Base-by-base conservation (phyloP, 2,329 filamentous ascomycete genomes). In the Beauveria varroae region DNA sequence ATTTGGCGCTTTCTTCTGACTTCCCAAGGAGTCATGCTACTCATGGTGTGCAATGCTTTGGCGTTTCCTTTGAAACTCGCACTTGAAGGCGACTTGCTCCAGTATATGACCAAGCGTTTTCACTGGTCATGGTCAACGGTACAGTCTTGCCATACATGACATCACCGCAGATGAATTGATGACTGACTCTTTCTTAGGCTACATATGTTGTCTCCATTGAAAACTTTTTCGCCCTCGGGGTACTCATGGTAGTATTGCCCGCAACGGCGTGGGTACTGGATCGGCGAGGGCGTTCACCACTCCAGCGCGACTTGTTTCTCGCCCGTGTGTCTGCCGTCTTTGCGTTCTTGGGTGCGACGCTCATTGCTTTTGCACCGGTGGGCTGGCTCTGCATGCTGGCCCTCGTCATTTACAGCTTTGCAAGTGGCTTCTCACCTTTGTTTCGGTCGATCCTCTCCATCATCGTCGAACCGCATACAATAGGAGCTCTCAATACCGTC, bases 71-170 rank as follows among this genome's bases (percentile, higher is more conserved):
- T 76, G 18, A 67, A 68, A 1, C 68, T 76, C 16, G 68, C 71
- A 9, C 59, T 75, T 5, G 46, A 71, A 0, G 68, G 72, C 26
- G 73, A 74, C 24, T 62, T 82, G 6, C 65, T 84, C 2, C 83
- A 85, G 66, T 84, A 84, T 65, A 74, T 80, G 59, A 79, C 78
- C 1, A 79, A 77, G 53, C 75, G 81, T 6, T 85, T 81, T 67
- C 57, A 70, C 34, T 79, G 81, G 74, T 75, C 74, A 8, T 80
- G 79, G 77, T 75, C 74, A 46, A 72, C 71, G 59, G 75, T 77
- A 63, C 60, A 70, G 18, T 24, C 10, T 12, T 40, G 30, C 9
- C n/a, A 30, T n/a, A n/a, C n/a, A n/a, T 9, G 10, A 63, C 64
- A 8, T 64, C 22, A 26, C 10, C 14, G 24, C 53, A 16, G 37